phyloP scores from a whole-genome alignment of 306 rosid species.

The Betula pendula region DNA sequence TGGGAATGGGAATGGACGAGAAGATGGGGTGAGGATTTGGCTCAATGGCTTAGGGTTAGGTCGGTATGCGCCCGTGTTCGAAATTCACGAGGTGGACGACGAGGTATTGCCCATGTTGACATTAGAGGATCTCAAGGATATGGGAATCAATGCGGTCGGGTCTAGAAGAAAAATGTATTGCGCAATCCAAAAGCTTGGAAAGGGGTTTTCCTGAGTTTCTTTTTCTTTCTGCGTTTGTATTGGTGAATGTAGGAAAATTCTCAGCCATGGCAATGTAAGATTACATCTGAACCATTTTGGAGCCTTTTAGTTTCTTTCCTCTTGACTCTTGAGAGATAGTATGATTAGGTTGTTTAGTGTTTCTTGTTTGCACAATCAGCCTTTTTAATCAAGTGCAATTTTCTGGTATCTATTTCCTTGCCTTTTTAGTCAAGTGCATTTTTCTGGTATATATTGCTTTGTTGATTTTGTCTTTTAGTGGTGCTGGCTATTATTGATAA shows the following conservation, averaged over 20 bases:
- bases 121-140: conserved; percentile 85
- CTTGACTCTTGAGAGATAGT: conserved; percentile 40
- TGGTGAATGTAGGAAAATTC: conserved; percentile 30
- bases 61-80: conserved; percentile 88
- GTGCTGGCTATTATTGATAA: conserved; percentile 26
- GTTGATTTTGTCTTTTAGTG: conserved; percentile 33
- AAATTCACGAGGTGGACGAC: conserved; percentile 93
- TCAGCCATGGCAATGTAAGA: conserved; percentile 58
- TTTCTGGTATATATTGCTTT: conserved; percentile 29
- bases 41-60: conserved; percentile 86
- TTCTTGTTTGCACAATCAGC: conserved; percentile 31
- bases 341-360: conserved; percentile 41
- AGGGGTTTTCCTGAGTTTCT: conserved; percentile 66
- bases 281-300: conserved; percentile 46
- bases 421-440: conserved; percentile 39
- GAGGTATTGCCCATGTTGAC: conserved; percentile 90
- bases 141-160: conserved; percentile 92
- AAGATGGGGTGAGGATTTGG: conserved; percentile 91
- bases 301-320: conserved; percentile 41
- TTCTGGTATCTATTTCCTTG: conserved; percentile 19
- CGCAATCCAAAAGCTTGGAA: conserved; percentile 91
- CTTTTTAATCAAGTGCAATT: conserved; percentile 39
- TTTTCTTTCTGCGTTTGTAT: conserved; percentile 20
- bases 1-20: conserved; percentile 61
- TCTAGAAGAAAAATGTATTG: conserved; percentile 83